A percentile compares a stretch with the other conserved stretches of the same genome.
These are phyloP conservation scores for Digitaria exilis DNA, from an alignment of 202 grass and related monocot species.

Conservation along the genomic window DNA sequence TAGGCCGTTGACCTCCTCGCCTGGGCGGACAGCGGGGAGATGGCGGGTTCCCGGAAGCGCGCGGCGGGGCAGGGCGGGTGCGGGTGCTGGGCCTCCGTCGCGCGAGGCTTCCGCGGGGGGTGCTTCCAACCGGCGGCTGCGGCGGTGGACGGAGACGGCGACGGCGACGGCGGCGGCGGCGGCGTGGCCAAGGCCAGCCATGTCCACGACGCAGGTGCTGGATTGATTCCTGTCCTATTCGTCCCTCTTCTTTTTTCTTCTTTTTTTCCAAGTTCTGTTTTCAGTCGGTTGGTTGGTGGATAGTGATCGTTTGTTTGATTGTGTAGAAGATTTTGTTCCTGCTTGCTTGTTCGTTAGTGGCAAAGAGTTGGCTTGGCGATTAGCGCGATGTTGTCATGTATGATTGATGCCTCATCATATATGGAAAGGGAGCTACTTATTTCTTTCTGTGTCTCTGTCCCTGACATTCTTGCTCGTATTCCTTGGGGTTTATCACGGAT, in stretches of 20 bases:
- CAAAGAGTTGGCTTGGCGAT: conserved; percentile 19
- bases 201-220: conserved; percentile 79
- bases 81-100: conserved; percentile 79
- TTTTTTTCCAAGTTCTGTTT: neutral
- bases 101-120: conserved; percentile 51
- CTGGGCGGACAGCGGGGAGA: conserved; percentile 2
- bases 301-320: conserved; percentile 44
- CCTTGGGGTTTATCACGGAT: neutral
- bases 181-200: conserved; percentile 62
- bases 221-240: neutral
- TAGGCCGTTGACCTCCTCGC: neutral
- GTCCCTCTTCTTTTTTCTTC: neutral
- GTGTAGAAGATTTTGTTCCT: neutral
- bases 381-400: neutral
- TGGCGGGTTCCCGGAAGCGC: conserved; percentile 33
- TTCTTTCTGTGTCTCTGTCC: neutral
- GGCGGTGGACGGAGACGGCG: neutral
- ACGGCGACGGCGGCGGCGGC: neutral
- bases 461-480: neutral
- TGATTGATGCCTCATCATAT: neutral
- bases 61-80: conserved; percentile 47
- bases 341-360: conserved; percentile 43
- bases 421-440: neutral
- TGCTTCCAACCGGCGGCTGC: conserved; percentile 44
- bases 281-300: neutral